Conservation (phyloP, 2,329 filamentous ascomycete species). For the Diaporthe ilicicola region DNA sequence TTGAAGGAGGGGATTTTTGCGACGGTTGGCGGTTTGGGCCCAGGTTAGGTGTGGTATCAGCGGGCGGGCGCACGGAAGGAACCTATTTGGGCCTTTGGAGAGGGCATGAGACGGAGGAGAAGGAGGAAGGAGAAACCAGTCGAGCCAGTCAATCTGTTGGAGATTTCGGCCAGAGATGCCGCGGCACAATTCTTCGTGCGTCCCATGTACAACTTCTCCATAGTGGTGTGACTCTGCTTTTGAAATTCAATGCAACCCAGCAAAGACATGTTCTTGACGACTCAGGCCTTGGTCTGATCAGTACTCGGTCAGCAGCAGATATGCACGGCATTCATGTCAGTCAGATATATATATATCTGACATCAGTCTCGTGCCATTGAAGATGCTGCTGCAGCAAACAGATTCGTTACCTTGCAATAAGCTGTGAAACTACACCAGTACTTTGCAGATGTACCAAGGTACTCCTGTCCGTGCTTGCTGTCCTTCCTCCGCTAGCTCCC, state of each 20-base stretch:
- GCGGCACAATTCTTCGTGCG: slow-evolving; percentile 1
- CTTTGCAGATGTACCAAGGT: background rate
- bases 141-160: background rate
- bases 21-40: slow-evolving; percentile 5
- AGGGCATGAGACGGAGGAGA: background rate
- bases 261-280: background rate
- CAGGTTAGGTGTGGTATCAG: background rate
- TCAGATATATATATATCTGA: too few relatives aligned
- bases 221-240: background rate
- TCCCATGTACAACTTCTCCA: background rate
- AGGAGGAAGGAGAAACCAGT: background rate
- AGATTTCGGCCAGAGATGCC: slow-evolving; percentile 23
- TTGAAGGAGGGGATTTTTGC: background rate
- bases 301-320: background rate
- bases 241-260: background rate
- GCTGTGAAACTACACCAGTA: too few relatives aligned
- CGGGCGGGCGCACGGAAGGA: slow-evolving; percentile 15
- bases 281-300: too few relatives aligned
- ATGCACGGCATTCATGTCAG: background rate
- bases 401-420: background rate
- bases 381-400: too few relatives aligned
- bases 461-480: background rate
- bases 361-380: too few relatives aligned
- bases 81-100: background rate
- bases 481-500: background rate